Evolutionary conservation across 306 rosid species (phyloP).

Genomic region (Aeschynomene evenia): DNA sequence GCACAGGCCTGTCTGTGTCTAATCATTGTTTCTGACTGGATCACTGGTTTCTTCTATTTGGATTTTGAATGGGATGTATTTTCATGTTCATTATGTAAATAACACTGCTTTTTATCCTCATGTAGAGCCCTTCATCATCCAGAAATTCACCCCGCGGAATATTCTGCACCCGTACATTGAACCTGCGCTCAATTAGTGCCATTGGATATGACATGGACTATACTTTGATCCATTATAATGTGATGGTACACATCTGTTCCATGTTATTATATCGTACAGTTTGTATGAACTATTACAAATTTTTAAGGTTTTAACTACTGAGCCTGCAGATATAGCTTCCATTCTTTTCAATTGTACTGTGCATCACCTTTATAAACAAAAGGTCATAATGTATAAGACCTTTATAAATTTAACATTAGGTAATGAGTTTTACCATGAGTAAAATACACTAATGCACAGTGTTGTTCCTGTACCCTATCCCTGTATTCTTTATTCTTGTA

Average conservation of each 20-base stretch:
- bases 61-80: constrained; percentile 13
- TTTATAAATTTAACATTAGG: constrained; percentile 7
- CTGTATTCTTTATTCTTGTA: constrained; percentile 5
- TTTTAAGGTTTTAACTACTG: constrained; percentile 11
- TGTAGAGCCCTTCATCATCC: constrained; percentile 80
- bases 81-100: constrained; percentile 19
- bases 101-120: constrained; percentile 18
- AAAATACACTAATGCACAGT: constrained; percentile 14
- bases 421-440: constrained; percentile 3
- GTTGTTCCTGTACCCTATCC: neutral
- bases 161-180: constrained; percentile 93
- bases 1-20: neutral
- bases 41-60: neutral
- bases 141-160: constrained; percentile 84
- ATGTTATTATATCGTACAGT: neutral
- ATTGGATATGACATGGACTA: constrained; percentile 99
- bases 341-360: constrained; percentile 10
- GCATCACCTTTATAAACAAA: neutral
- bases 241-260: constrained; percentile 57
- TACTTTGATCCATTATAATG: constrained; percentile 91
- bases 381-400: neutral
- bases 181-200: constrained; percentile 92
- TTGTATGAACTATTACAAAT: constrained; percentile 21
- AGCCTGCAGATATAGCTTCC: neutral
- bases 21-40: constrained; percentile 5